Conservation (phyloP, 805 yeast genomes). For the Jamesozyma piceae region DNA sequence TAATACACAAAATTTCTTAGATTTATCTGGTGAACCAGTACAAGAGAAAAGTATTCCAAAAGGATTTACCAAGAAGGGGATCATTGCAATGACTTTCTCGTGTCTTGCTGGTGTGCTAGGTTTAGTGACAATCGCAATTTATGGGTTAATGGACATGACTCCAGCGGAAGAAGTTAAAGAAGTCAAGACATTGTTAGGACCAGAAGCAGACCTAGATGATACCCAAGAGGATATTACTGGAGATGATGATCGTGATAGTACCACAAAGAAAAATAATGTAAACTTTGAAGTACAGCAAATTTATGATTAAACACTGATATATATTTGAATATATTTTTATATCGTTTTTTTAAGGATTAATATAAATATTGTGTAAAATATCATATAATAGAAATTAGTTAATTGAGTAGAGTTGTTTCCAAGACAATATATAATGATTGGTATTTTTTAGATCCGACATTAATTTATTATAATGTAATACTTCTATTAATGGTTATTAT, state of each 20-base stretch:
- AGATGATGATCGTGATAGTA: no score
- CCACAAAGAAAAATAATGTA: background rate
- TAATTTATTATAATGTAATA: no score
- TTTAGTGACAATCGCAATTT: conserved; percentile 60
- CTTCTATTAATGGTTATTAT: no score
- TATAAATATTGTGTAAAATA: no score
- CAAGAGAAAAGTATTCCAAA: conserved; percentile 62
- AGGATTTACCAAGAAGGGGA: conserved; percentile 93
- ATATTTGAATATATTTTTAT: no score
- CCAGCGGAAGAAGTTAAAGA: conserved; percentile 54
- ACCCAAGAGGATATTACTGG: conserved; percentile 5
- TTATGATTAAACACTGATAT: no score
- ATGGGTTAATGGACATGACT: conserved; percentile 79
- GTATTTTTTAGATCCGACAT: no score
- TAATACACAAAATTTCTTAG: conserved; percentile 50
- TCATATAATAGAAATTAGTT: no score
- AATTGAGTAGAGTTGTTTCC: no score
- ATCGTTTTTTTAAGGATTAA: no score
- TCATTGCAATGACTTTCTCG: conserved; percentile 88
- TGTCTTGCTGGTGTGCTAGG: conserved; percentile 81
- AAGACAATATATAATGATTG: no score
- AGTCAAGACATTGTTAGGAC: conserved; percentile 30
- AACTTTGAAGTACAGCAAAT: background rate
- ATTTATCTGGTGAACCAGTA: conserved; percentile 65
- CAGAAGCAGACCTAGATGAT: conserved; percentile 18